Evolutionary conservation across 2,329 filamentous ascomycete genomes (phyloP).

Genomic region (Tricladium varicosporioides): DNA sequence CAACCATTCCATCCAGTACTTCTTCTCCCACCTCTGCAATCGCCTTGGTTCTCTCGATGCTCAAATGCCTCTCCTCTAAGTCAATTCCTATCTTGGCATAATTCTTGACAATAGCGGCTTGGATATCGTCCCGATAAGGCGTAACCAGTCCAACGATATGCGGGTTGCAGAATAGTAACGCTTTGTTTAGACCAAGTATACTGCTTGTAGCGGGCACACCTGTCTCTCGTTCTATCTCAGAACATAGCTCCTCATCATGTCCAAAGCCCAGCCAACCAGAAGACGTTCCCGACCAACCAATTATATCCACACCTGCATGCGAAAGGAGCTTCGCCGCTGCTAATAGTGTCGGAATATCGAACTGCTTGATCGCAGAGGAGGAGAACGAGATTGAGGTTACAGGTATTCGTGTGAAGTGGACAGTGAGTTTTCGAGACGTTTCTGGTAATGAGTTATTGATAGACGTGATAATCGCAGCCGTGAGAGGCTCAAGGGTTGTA

Average conservation of each 20-base stretch:
- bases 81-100: constrained; percentile 36
- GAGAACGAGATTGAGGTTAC: constrained; percentile 40
- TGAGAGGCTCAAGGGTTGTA: constrained; percentile 43
- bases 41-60: constrained; percentile 37
- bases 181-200: constrained; percentile 40
- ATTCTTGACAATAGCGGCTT: constrained; percentile 37
- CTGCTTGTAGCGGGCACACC: constrained; percentile 41
- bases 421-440: constrained; percentile 35
- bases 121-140: constrained; percentile 42
- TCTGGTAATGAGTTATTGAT: constrained; percentile 21
- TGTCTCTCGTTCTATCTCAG: constrained; percentile 36
- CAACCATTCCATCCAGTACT: constrained; percentile 28
- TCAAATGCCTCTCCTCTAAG: constrained; percentile 35
- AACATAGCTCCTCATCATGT: constrained; percentile 39
- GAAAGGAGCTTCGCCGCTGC: constrained; percentile 36
- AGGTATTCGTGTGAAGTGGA: constrained; percentile 43
- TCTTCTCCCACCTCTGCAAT: constrained; percentile 38
- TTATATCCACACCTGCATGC: constrained; percentile 39
- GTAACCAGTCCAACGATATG: constrained; percentile 40
- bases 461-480: constrained; percentile 35
- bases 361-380: constrained; percentile 34
- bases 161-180: constrained; percentile 29
- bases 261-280: constrained; percentile 42
- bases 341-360: constrained; percentile 33
- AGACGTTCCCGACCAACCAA: constrained; percentile 40